Evolutionary conservation across 768 basidiomycete genomes (phyloP).

Genomic region (Fomitopsis pulvina): DNA sequence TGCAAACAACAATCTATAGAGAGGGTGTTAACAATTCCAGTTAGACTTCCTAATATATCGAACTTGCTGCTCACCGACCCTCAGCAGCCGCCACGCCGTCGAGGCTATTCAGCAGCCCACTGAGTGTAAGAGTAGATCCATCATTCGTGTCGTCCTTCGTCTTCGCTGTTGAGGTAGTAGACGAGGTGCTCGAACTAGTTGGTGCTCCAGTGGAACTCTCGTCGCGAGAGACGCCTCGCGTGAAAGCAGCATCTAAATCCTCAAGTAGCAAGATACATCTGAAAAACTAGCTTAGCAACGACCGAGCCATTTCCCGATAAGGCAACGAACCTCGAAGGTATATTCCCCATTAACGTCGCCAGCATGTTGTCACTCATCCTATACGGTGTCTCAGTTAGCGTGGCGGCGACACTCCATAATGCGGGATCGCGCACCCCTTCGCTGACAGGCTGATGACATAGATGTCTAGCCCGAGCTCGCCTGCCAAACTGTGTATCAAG

Average conservation of each 20-base stretch:
- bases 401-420: constrained; percentile 8
- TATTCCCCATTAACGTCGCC: constrained; percentile 82
- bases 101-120: constrained; percentile 79
- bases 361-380: constrained; percentile 91
- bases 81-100: constrained; percentile 84
- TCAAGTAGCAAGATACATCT: constrained; percentile 92
- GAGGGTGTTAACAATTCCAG: constrained; percentile 6
- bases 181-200: constrained; percentile 36
- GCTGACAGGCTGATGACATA: constrained; percentile 86
- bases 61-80: constrained; percentile 55
- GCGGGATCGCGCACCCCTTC: constrained; percentile 55
- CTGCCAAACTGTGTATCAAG: constrained; percentile 77
- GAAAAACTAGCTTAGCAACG: neutral
- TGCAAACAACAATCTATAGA: constrained; percentile 70
- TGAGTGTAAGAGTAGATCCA: constrained; percentile 79
- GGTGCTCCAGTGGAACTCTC: constrained; percentile 72
- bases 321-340: constrained; percentile 63
- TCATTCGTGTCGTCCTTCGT: constrained; percentile 44
- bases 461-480: constrained; percentile 83
- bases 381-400: constrained; percentile 8
- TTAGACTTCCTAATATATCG: neutral
- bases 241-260: constrained; percentile 91
- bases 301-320: constrained; percentile 11
- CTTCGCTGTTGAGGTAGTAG: constrained; percentile 29
- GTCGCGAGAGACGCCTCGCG: constrained; percentile 81